Base-by-base conservation (phyloP, 169 alveolate species). In the Theileria orientalis region DNA sequence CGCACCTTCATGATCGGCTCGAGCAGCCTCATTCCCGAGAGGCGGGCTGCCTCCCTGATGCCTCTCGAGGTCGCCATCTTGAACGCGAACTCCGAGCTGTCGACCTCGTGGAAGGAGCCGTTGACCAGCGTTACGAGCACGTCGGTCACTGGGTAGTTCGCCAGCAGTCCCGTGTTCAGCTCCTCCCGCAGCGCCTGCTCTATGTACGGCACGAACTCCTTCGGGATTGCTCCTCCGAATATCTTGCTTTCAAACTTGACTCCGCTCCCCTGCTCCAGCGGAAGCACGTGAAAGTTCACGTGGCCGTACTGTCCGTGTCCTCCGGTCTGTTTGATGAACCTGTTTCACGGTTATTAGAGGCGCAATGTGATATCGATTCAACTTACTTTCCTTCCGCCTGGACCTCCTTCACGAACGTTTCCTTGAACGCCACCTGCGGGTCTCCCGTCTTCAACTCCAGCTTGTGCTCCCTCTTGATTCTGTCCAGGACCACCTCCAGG, bases 371-470 rank as follows among this genome's bases (percentile, higher is more conserved):
- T 19, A 9, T 19, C 29, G 3, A 57, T 11, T n/a, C 51, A 35
- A 32, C 69, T 29, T 44, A 91, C 71, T 70, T 87, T 44, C 94
- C 96, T 82, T 85, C 92, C 13, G 92, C 92, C 32, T 77, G 71
- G 8, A 82, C 91, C 9, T 64, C 83, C 63, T 74, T 85, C 5
- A 85, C 42, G 69, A 93, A 74, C 11, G 96, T 91, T 60, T 91
- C 96, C 46, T 90, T 90, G 68, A 94, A 96, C 14, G 96, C 95
- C 13, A 96, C 97, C 85, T 95, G 94, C 60, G 97, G 97, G 62
- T 93, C 87, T 33, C 98, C 98, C 3, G 95, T 83, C 21, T 82
- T 74, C 13, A 93, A 85, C 41, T 92, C 91, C 44, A 95, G 83
- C 42, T 90, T 89, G 84, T 90, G 94, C 82, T 97, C 98, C 23